phyloP scores from a whole-genome alignment of 2,329 filamentous ascomycete species.

The Penicillium sclerotigenum region DNA sequence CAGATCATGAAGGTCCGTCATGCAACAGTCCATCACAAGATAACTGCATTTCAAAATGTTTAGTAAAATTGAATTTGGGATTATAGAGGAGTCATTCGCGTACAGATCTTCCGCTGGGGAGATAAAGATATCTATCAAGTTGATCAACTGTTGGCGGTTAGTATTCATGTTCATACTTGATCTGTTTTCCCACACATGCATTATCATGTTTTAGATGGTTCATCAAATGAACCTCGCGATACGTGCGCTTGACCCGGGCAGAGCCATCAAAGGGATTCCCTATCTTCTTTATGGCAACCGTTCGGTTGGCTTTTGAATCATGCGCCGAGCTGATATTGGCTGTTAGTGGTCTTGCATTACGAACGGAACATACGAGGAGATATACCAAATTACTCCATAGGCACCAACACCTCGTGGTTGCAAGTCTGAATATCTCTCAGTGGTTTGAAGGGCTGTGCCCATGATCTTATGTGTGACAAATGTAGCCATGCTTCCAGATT shows the following conservation, averaged over 20 bases:
- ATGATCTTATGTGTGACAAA: conserved; percentile 2
- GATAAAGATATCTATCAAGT: conserved; percentile 7
- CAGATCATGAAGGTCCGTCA: conserved; percentile 6
- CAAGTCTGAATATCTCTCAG: conserved; percentile 1
- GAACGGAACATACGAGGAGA: background rate
- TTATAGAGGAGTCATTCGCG: background rate
- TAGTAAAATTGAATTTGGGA: background rate
- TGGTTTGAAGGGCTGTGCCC: conserved; percentile 1
- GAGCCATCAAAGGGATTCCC: background rate
- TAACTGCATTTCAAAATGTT: background rate
- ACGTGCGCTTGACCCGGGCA: conserved; percentile 3
- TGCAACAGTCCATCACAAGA: conserved; percentile 5
- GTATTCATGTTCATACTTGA: background rate
- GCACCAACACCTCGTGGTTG: background rate
- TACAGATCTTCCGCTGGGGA: conserved; percentile 8
- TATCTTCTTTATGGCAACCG: conserved; percentile 7
- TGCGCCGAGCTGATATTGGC: background rate
- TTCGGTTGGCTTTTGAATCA: conserved; percentile 1
- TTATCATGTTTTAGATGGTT: conserved; percentile 13
- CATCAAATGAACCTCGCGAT: conserved; percentile 7
- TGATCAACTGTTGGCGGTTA: conserved; percentile 1
- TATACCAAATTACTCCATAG: conserved; percentile 5
- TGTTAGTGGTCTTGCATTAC: background rate
- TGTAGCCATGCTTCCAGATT: background rate
- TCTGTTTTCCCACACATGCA: background rate